These are phyloP conservation scores for Ploettnerulaceae sp. DNA, from an alignment of 2,329 filamentous ascomycete species.

Conservation along the genomic window DNA sequence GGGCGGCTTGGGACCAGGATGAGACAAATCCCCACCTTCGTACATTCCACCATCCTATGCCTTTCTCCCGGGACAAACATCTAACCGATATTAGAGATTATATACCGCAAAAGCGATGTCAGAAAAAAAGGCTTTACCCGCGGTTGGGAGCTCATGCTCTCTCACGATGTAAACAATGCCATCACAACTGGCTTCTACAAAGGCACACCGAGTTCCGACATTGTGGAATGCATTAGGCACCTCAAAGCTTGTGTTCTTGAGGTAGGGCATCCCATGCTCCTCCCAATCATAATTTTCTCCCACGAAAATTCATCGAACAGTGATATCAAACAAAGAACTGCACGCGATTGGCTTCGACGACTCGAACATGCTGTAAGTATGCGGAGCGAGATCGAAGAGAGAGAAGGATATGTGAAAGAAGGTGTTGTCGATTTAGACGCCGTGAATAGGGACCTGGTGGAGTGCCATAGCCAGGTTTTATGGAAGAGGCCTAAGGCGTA, in stretches of 20 bases:
- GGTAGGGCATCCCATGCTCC: constrained; percentile 54
- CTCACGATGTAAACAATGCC: constrained; percentile 49
- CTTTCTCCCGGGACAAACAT: not conserved
- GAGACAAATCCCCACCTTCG: constrained; percentile 53
- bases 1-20: constrained; percentile 52
- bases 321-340: constrained; percentile 58
- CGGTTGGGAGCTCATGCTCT: constrained; percentile 61
- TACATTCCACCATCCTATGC: constrained; percentile 34
- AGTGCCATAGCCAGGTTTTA: constrained; percentile 58
- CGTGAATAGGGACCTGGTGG: constrained; percentile 57
- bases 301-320: constrained; percentile 52
- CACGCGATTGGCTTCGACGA: constrained; percentile 55
- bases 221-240: constrained; percentile 47
- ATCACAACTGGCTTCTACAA: constrained; percentile 59
- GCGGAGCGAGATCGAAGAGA: constrained; percentile 40
- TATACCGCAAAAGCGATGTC: constrained; percentile 62
- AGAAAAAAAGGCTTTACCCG: constrained; percentile 59
- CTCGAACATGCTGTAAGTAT: constrained; percentile 59
- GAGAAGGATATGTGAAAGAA: constrained; percentile 46
- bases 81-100: constrained; percentile 44
- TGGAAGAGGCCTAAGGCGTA: constrained; percentile 63
- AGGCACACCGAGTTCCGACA: constrained; percentile 54
- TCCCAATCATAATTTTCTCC: constrained; percentile 55
- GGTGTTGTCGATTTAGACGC: constrained; percentile 53
- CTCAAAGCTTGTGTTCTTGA: constrained; percentile 48